Evolutionary conservation across 1,139 yeast genomes (phyloP), one percentile per base, ranked within the genome.

Genomic region (Wickerhamomyces sp.): DNA sequence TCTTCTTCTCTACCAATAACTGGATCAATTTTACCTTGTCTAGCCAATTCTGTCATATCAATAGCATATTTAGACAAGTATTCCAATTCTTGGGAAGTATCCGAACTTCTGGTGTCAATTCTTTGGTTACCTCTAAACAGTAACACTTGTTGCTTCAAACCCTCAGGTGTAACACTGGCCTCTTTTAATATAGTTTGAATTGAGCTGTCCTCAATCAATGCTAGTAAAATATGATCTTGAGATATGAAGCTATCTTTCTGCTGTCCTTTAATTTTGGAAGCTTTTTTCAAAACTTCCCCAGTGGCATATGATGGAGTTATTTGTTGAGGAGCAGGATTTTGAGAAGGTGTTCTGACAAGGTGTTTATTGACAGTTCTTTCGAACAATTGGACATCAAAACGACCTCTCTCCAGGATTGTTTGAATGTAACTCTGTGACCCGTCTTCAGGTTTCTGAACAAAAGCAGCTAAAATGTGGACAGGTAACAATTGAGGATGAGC

Each of bases 1-100:
- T 92, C 98, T 62, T 92, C 98, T 63, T 92, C 98, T 67, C 99
- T 82, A 40, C 99, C 99, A 59, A 92, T 94, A 36, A 94, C 98
- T 3, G 99, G 99, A 62, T 92, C 99, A 46, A 92, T 78, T 60
- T 85, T 86, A 58, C 99, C 98, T 57, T 85, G 82, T 49, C 95
- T 75, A 12, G 98, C 98, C 63, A 80, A 80, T 54, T 87, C 94
- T 0, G 98, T 94, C 68, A 92, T 75, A 61, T 92, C 97, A 51
- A 83, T 77, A 46, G 97, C 96, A 62, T 92, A 92, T 61, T 94
- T 92, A 46, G 75, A 68, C 56, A 94, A 71, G 54, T 88, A 92
- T 61, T 92, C 99, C 54, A 76, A 80, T 43, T 84, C 76, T 35
- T 82, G 78, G 12, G 92, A 83, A 6, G 97, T 82, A 59, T 92